Evolutionary conservation across 2,329 filamentous ascomycete species (phyloP).

Genomic region (Hypoxylon rubiginosum): DNA sequence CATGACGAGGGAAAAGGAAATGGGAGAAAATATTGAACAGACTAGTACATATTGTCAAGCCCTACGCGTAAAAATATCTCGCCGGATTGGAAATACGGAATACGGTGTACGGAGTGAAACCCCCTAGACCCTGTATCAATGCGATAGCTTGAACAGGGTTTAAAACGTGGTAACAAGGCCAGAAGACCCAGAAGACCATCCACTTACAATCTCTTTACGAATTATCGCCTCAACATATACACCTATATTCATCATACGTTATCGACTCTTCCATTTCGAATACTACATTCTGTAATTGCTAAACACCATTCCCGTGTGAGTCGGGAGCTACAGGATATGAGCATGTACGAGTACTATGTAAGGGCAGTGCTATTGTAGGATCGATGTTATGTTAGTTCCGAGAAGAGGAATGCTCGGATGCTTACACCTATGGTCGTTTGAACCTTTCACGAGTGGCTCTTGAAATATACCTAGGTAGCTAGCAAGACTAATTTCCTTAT

Average conservation of each 20-base stretch:
- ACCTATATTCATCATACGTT: conserved; percentile 13
- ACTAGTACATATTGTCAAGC: neutral
- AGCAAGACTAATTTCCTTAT: neutral
- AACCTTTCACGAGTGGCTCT: neutral
- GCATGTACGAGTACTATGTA: neutral
- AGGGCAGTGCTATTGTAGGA: neutral
- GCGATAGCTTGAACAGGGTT: conserved; percentile 30
- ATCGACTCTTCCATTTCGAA: conserved; percentile 7
- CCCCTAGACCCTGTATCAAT: conserved; percentile 4
- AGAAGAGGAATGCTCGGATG: neutral
- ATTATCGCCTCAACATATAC: conserved; percentile 6
- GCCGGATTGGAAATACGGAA: conserved; percentile 13
- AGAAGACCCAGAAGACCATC: conserved; percentile 17
- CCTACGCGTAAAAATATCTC: conserved; percentile 3
- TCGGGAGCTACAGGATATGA: neutral
- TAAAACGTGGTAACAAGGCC: conserved; percentile 36
- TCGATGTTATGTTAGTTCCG: neutral
- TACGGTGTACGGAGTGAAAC: conserved; percentile 1
- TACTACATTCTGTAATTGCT: conserved; percentile 20
- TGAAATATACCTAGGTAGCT: neutral
- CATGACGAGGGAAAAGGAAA: neutral
- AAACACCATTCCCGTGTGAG: neutral
- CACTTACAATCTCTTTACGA: conserved; percentile 19
- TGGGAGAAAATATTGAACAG: neutral
- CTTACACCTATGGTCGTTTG: neutral